A percentile compares a stretch with the other conserved stretches of the same genome.
phyloP scores from a whole-genome alignment of 2,329 filamentous ascomycete genomes.

The Nemania abortiva region DNA sequence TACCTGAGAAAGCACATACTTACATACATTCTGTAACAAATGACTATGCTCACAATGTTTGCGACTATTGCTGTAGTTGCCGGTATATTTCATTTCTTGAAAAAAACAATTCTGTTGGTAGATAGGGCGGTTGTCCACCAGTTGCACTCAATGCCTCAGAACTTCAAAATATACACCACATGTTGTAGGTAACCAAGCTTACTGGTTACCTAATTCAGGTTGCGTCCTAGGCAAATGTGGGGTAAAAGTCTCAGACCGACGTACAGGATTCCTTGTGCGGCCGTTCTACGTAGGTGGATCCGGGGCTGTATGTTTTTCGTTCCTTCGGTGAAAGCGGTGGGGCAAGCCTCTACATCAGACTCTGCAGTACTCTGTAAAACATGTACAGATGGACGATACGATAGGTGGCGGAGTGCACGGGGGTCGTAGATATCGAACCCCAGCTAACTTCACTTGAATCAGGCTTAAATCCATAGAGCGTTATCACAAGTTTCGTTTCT shows the following conservation, averaged over 20 bases:
- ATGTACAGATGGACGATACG: neutral
- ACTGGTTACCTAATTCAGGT: neutral
- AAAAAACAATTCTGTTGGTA: no score
- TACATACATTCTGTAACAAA: no score
- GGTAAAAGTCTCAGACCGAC: neutral
- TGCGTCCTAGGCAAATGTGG: neutral
- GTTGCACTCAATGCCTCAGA: no score
- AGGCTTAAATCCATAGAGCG: neutral
- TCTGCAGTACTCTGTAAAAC: neutral
- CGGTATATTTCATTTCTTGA: no score
- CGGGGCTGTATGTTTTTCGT: neutral
- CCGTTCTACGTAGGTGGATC: neutral
- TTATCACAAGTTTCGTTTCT: neutral
- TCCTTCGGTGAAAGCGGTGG: neutral
- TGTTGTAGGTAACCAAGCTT: no score
- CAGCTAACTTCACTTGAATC: neutral
- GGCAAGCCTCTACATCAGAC: neutral
- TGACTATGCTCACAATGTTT: no score
- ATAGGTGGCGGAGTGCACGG: neutral
- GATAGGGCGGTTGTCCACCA: no score
- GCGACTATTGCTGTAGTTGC: no score
- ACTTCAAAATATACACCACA: no score
- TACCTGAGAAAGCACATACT: no score
- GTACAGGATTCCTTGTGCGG: neutral
- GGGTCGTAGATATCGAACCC: constrained; percentile 6